Evolutionary conservation across 2,329 filamentous ascomycete genomes (phyloP), one percentile per base, ranked within the genome.

Genomic region (Monilinia polystroma): DNA sequence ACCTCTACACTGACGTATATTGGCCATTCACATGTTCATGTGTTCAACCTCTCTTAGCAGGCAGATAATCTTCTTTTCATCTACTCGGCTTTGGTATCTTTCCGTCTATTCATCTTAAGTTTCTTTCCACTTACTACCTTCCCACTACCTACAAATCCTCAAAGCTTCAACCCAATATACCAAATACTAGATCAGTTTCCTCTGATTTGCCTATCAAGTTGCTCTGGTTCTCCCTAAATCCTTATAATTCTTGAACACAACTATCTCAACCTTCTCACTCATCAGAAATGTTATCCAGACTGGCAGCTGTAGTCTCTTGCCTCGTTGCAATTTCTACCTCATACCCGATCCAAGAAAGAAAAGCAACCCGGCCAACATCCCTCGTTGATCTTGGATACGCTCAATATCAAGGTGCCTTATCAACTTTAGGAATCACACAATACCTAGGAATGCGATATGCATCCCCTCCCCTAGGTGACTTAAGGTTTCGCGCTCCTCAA

Each of bases 381-480:
- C 26, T 52, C 4, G 69, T 92, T 20, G 80, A 90, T 68, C 80
- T 93, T 23, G 82, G 81, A 5, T 92, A 92, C 74, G 83, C 87
- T 52, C 83, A 80, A 35, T 92, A 92, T 73, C 77, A 81, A 63
- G 90, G 90, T 16, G 77, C 79, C 12, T 73, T 79, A 0, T 78
- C 84, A 1, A 70, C 76, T 0, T 84, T 84, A 70, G 88, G 87
- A 2, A 79, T 91, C 56, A 85, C 84, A 2, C 83, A 89, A 77
- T 93, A 89, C 88, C 82, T 91, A 11, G 90, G 90, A 2, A 85
- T 93, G 71, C 85, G 89, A 38, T 93, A 86, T 78, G 90, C 90
- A 1, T 86, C 88, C 6, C 81, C 90, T 11, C 90, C 90, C 0
- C 67, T 89, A 5, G 88, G 87, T 3, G 71, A 83, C 4, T 75